These are phyloP conservation scores for Pelargonium exstipulatum DNA, from an alignment of 441 rosid genomes.

Conservation along the genomic window DNA sequence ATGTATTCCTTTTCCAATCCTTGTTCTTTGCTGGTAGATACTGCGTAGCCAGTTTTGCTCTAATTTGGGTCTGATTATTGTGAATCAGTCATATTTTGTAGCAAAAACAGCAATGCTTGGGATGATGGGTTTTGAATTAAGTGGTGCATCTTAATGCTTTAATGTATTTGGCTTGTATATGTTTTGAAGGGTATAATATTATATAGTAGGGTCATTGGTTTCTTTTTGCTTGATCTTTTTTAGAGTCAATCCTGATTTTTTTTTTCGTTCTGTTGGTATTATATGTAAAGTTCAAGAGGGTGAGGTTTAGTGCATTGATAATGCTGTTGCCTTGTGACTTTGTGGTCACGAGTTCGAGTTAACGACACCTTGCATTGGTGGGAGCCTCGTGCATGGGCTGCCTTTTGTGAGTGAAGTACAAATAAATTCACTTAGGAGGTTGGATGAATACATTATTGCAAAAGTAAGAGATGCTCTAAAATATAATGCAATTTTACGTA, in stretches of 20 bases:
- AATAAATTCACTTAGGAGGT: neutral
- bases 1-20: no score
- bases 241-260: neutral
- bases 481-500: no score
- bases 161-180: neutral
- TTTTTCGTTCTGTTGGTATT: neutral
- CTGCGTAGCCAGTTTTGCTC: neutral
- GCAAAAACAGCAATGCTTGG: constrained; percentile 88
- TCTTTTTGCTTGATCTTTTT: no score
- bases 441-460: neutral
- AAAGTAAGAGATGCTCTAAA: no score
- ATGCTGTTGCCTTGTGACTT: no score
- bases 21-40: no score
- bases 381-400: no score
- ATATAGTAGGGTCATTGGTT: no score
- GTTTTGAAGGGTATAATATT: no score
- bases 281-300: neutral
- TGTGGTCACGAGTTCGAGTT: no score
- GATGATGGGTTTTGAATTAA: constrained; percentile 59
- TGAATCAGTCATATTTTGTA: constrained; percentile 56
- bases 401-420: neutral
- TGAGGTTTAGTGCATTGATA: no score
- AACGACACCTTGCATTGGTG: no score
- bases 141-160: constrained; percentile 50
- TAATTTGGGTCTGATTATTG: constrained; percentile 14